Evolutionary conservation across 495 filamentous ascomycete species (phyloP).

Genomic region (Acidomyces sp.): DNA sequence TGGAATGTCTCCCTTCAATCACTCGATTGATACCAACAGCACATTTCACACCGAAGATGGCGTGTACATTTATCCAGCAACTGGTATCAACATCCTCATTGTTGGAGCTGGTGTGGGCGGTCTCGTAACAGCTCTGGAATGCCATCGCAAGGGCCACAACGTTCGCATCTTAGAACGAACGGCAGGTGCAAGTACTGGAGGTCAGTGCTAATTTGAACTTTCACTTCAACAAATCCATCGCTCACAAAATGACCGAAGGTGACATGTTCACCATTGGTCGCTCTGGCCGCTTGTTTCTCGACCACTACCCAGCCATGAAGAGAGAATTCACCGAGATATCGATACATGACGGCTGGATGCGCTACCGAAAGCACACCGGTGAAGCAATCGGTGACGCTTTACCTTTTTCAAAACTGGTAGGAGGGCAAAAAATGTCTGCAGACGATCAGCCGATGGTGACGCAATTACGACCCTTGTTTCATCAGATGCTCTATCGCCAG

Average conservation of each 20-base stretch:
- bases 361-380: constrained; percentile 41
- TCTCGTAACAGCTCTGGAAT: constrained; percentile 49
- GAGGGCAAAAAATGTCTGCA: constrained; percentile 28
- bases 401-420: constrained; percentile 19
- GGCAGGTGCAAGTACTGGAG: constrained; percentile 13
- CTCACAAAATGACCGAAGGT: too few relatives aligned
- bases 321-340: constrained; percentile 35
- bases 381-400: constrained; percentile 27
- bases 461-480: constrained; percentile 35
- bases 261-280: constrained; percentile 42
- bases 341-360: constrained; percentile 38
- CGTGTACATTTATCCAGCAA: constrained; percentile 15
- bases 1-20: constrained; percentile 20
- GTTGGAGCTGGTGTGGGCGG: constrained; percentile 52
- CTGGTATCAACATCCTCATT: constrained; percentile 47
- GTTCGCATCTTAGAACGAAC: constrained; percentile 41
- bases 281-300: constrained; percentile 36
- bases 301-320: constrained; percentile 42
- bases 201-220: not conserved
- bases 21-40: not conserved
- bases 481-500: constrained; percentile 41
- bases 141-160: constrained; percentile 47
- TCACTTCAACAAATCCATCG: too few relatives aligned
- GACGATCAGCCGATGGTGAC: constrained; percentile 27
- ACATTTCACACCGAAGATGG: constrained; percentile 1